These are phyloP conservation scores for Aristolochia contorta DNA, from an alignment of 164 flowering plant species.

Conservation along the genomic window DNA sequence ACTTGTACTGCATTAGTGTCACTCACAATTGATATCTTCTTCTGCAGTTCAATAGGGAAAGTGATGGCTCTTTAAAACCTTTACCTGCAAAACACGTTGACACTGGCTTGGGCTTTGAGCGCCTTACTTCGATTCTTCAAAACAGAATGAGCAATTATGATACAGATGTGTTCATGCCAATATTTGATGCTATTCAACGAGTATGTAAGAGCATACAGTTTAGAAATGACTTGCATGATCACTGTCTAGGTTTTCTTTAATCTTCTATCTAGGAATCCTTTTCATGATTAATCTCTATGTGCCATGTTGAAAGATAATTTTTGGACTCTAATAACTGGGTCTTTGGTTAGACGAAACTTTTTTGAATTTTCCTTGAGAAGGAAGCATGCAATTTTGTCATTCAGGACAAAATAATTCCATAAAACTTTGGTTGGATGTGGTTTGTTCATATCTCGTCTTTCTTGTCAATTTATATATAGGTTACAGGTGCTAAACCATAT, in stretches of 20 bases:
- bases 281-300: too few relatives aligned
- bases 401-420: too few relatives aligned
- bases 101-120: slow-evolving; percentile 98
- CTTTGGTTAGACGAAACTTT: too few relatives aligned
- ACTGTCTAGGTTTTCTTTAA: too few relatives aligned
- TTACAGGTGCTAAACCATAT: slow-evolving; percentile 77
- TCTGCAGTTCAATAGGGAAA: slow-evolving; percentile 83
- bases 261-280: too few relatives aligned
- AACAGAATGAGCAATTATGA: slow-evolving; percentile 97
- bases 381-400: too few relatives aligned
- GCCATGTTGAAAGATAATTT: too few relatives aligned
- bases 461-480: slow-evolving; percentile 26
- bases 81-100: slow-evolving; percentile 98
- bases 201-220: slow-evolving; percentile 20
- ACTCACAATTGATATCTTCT: slow-evolving; percentile 1
- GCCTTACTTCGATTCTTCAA: slow-evolving; percentile 90
- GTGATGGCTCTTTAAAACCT: slow-evolving; percentile 80
- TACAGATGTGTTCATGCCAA: slow-evolving; percentile 91
- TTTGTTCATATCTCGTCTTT: not conserved
- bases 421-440: too few relatives aligned
- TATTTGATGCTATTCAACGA: slow-evolving; percentile 76
- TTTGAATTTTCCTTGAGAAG: too few relatives aligned
- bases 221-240: too few relatives aligned
- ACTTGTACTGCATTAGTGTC: not conserved
- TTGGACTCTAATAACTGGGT: too few relatives aligned